phyloP scores from a whole-genome alignment of 176 grass and related monocot species.

The Leersia perrieri region DNA sequence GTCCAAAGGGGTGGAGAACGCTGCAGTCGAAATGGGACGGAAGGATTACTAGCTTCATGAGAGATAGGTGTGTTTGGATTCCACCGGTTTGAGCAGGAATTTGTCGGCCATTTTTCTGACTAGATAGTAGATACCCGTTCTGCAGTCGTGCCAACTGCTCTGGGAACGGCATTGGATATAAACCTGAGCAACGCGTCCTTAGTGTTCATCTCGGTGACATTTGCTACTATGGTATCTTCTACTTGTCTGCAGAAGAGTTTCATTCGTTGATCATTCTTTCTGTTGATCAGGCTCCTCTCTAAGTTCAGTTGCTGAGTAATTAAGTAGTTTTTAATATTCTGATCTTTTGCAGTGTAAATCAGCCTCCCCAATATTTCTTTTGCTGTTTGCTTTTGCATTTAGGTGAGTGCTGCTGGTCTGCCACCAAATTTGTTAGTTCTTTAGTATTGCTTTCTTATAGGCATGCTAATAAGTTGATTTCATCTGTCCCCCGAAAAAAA shows the following conservation, averaged over 20 bases:
- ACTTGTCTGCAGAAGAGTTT: not conserved
- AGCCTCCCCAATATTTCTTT: conserved; percentile 90
- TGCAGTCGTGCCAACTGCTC: conserved; percentile 94
- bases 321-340: conserved; percentile 22
- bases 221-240: conserved; percentile 96
- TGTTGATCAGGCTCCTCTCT: not conserved
- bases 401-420: conserved; percentile 63
- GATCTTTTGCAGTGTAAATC: conserved; percentile 95
- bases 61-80: conserved; percentile 67
- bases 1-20: conserved; percentile 42
- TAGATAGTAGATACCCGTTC: conserved; percentile 21
- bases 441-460: not conserved
- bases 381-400: conserved; percentile 97
- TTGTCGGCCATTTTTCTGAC: not conserved
- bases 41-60: conserved; percentile 95
- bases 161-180: conserved; percentile 96
- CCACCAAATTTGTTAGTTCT: not conserved
- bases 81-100: not conserved
- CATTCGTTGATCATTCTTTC: not conserved
- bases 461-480: not conserved
- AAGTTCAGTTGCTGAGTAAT: conserved; percentile 17
- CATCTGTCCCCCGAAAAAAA: too few species aligned
- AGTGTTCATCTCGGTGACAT: conserved; percentile 96
- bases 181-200: conserved; percentile 98
- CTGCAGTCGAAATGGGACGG: conserved; percentile 80